Percentiles rank a stretch among this genome's conserved stretches.
These are phyloP conservation scores for Malus asiatica DNA, from an alignment of 306 rosid genomes.

Conservation along the genomic window DNA sequence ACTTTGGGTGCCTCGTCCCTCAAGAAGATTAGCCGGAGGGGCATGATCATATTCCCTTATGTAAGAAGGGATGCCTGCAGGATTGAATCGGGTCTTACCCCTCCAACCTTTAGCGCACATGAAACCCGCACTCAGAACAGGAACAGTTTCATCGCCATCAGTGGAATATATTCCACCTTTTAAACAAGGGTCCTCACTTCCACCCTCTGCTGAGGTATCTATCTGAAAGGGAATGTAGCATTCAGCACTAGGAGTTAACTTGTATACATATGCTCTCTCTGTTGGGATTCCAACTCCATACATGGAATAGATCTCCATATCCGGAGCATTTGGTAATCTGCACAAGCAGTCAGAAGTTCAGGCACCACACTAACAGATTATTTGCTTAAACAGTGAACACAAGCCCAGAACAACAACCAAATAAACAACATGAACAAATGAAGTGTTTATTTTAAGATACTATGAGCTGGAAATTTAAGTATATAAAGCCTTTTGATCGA, in stretches of 20 bases:
- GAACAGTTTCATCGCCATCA: slow-evolving; percentile 82
- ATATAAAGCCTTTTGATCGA: neutral
- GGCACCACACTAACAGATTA: neutral
- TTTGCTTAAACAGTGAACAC: slow-evolving; percentile 2
- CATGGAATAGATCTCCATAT: slow-evolving; percentile 78
- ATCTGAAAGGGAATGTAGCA: slow-evolving; percentile 80
- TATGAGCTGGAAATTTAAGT: neutral
- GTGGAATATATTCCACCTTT: slow-evolving; percentile 60
- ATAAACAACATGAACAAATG: neutral
- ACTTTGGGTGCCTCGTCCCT: slow-evolving; percentile 85
- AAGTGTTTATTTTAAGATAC: neutral
- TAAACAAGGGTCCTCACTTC: slow-evolving; percentile 43
- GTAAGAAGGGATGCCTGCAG: slow-evolving; percentile 60
- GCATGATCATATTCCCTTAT: slow-evolving; percentile 75
- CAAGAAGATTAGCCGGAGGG: slow-evolving; percentile 78
- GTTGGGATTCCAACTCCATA: slow-evolving; percentile 88
- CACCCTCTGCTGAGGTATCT: slow-evolving; percentile 64
- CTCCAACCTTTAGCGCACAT: slow-evolving; percentile 88
- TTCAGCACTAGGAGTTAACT: slow-evolving; percentile 45
- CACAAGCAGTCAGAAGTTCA: slow-evolving; percentile 29
- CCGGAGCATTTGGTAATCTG: slow-evolving; percentile 81
- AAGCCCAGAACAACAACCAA: neutral
- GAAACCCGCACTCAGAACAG: slow-evolving; percentile 77
- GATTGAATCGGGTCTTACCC: slow-evolving; percentile 73
- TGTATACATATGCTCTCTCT: slow-evolving; percentile 77